Evolutionary conservation across 2,329 filamentous ascomycete species (phyloP), one percentile per base, ranked within the genome.

Genomic region (Neofusicoccum parvum): DNA sequence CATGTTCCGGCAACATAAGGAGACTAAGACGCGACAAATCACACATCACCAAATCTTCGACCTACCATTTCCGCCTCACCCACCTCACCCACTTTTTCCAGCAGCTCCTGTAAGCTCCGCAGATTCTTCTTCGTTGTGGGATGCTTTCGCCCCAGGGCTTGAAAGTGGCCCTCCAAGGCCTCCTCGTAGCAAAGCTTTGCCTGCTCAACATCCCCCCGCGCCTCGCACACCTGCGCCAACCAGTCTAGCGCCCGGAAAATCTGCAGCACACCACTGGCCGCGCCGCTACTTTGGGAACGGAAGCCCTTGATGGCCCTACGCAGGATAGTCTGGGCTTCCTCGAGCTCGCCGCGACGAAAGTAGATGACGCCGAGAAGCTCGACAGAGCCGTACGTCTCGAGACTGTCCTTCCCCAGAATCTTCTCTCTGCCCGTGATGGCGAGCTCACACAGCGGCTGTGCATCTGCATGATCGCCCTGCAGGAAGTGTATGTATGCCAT

Each of bases 351-450:
- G 1, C 17, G 20, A 4, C 46, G 17, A 2, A 49, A 49, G 20
- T 49, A 49, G 46, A 49, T 49, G 46, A 5, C 46, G 5, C 17
- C 46, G 20, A 49, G 46, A 27, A 49, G 46, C 20, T 49, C 46
- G 46, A 49, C 14, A 1, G 46, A 49, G 1, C 46, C 46, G 14
- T 23, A 49, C 2, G 46, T 49, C 9, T 49, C 46, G 4, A 49
- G 17, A 2, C 3, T 49, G 2, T 49, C 46, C 23, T 49, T 49
- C 1, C 46, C 69, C 0, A 86, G 72, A 0, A 78, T 79, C 0
- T 65, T 68, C 39, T 82, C 75, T 0, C 83, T 71, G 32, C 78
- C 72, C 0, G 67, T 27, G 17, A 51, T 51, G 27, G 48, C 48
- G 3, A 51, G 23, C 2, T 51, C 27, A 14, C 48, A 51, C 0